Evolutionary conservation across 2,329 filamentous ascomycete species (phyloP), one percentile per base, ranked within the genome.

Genomic region (Neofusicoccum laricinum): DNA sequence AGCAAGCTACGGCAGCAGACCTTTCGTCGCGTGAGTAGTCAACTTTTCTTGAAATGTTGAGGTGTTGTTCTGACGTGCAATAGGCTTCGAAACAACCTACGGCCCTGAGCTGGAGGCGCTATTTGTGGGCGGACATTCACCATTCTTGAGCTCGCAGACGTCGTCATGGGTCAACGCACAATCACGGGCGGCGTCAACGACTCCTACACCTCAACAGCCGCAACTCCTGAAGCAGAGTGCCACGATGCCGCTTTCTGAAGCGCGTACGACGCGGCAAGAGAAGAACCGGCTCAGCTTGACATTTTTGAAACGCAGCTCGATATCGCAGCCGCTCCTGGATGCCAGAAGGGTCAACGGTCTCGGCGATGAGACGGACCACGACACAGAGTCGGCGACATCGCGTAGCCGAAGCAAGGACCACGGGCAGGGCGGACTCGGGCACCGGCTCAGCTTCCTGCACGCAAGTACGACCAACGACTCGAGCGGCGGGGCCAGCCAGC

Each of bases 1-100:
- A 85, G 76, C 86, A 81, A 75, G 83, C 79, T 76, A 87, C 85
- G 75, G 81, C 77, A 70, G 81, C 77, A 66, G 87, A 90, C 73
- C 80, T 92, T 40, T 82, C 85, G 66, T 82, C 81, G 76, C 83
- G 90, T 92, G 83, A 80, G 88, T 84, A 55, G 34, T 25, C 59
- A 17, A 38, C 10, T 50, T 17, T 21, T 25, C 12, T 36, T 40
- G 19, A 48, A 21, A 10, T 34, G 15, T 55, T 21, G 11, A 8
- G 25, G 6, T 4, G 15, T 15, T 15, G 4, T n/a, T 32, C 40
- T 59, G 17, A 51, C 73, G 12, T 61, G 69, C 2, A 67, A 7
- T 64, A 79, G 77, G 79, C 15, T 82, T 83, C 65, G 81, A 83
- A 69, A 69, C 73, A 14, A 78, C 77, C 15, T 84, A 80, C 66